phyloP scores from a whole-genome alignment of 1,284 basidiomycete species.

The Tetrapyrgos nigripes region DNA sequence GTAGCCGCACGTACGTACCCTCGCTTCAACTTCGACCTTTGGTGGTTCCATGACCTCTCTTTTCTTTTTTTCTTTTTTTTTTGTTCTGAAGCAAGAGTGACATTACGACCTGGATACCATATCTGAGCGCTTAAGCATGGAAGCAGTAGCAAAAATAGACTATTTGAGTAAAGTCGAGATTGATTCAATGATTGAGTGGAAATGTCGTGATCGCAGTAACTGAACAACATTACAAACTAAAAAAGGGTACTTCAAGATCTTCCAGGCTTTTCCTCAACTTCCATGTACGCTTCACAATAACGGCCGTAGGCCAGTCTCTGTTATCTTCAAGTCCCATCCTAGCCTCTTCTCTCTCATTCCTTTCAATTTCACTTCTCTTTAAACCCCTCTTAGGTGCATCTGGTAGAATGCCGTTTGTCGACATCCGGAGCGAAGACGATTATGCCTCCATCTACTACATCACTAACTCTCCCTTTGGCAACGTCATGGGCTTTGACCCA shows the following conservation, averaged over 20 bases:
- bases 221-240: not conserved
- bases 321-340: not conserved
- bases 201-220: not conserved
- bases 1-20: too few species aligned
- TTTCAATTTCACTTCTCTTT: not conserved
- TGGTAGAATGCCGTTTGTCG: slow-evolving; percentile 69
- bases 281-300: slow-evolving; percentile 11
- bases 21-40: too few species aligned
- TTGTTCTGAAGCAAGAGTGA: too few species aligned
- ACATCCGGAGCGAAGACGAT: slow-evolving; percentile 66
- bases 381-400: not conserved
- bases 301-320: not conserved
- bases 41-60: too few species aligned
- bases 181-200: not conserved
- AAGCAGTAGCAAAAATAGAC: too few species aligned
- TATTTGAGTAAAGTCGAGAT: too few species aligned
- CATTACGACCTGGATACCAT: too few species aligned
- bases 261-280: slow-evolving; percentile 1
- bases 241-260: not conserved
- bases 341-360: not conserved
- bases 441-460: slow-evolving; percentile 74
- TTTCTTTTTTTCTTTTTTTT: too few species aligned
- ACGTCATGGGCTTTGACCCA: slow-evolving; percentile 70
- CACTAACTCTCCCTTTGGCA: slow-evolving; percentile 61
- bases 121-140: too few species aligned